These are phyloP conservation scores for Leccinum ponderosum DNA, from an alignment of 1,284 basidiomycete species.

Conservation along the genomic window DNA sequence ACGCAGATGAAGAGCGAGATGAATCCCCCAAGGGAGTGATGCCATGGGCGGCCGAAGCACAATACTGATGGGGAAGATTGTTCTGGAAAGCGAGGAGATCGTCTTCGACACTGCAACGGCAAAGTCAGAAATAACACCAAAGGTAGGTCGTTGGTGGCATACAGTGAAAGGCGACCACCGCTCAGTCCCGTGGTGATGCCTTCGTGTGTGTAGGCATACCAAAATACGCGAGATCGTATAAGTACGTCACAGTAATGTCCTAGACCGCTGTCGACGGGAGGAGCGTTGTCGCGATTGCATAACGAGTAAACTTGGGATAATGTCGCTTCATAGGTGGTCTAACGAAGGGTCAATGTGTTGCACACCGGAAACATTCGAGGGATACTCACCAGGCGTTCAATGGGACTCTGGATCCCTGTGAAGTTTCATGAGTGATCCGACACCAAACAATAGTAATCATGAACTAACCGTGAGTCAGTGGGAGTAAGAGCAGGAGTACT, in stretches of 20 bases:
- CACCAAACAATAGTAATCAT: not conserved
- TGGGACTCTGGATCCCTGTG: conserved; percentile 46
- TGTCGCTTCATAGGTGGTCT: conserved; percentile 61
- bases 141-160: conserved; percentile 31
- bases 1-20: conserved; percentile 24
- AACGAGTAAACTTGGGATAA: conserved; percentile 70
- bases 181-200: conserved; percentile 75
- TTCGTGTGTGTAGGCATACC: conserved; percentile 84
- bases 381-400: conserved; percentile 50
- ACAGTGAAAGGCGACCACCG: conserved; percentile 78
- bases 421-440: conserved; percentile 11
- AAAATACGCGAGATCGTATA: conserved; percentile 77
- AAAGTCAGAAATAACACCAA: conserved; percentile 12
- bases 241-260: conserved; percentile 60
- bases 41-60: conserved; percentile 30
- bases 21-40: conserved; percentile 23
- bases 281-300: conserved; percentile 52
- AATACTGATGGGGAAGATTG: conserved; percentile 50
- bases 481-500: conserved; percentile 72
- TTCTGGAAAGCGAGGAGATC: conserved; percentile 55
- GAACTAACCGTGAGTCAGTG: conserved; percentile 72
- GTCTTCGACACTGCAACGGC: conserved; percentile 25
- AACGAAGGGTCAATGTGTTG: conserved; percentile 10
- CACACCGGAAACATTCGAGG: not conserved
- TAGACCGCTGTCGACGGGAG: conserved; percentile 50